Base-by-base conservation (phyloP, 2,329 filamentous ascomycete species). In the Samsoniella hepiali region DNA sequence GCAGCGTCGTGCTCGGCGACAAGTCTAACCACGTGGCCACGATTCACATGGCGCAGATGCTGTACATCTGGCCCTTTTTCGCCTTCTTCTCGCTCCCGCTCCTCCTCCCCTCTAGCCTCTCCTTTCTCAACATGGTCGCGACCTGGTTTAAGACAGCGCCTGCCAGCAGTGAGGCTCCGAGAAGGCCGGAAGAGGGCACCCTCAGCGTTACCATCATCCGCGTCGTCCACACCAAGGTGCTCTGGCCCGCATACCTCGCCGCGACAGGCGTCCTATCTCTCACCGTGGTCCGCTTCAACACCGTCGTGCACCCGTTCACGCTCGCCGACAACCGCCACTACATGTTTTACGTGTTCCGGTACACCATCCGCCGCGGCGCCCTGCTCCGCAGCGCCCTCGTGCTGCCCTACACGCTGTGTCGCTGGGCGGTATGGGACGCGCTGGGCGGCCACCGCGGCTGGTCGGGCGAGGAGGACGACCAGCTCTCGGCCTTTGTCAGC, bases 291-390 rank as follows among this genome's bases (percentile, higher is more conserved):
- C 84, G 86, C 66, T 89, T 85, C 81, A 98, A 97, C 81, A 99
- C 95, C 40, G 89, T 97, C 66, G 85, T 98, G 50, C 95, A 99
- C 72, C 94, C 95, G 0, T 99, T 98, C 73, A 97, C 93, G 0
- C 84, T 98, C 1, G 95, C 95, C 40, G 95, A 99, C 75, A 99
- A 99, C 75, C 84, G 95, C 2, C 95, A 99, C 75, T 99, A 97
- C 78, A 89, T 96, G 74, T 99, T 99, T 76, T 99, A 99, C 77
- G 81, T 96, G 65, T 99, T 99, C 80, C 88, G 93, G 1, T 87
- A 93, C 70, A 88, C 90, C 6, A 88, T 98, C 44, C 84, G 90
- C 2, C 82, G 82, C 6, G 84, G 91, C 49, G 79, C 81, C 1
- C 76, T 79, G 22, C 76, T 91, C 58, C 88, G 88, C 42, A 93